Evolutionary conservation across 768 basidiomycete species (phyloP).

Genomic region (Stropharia rugosoannulata): DNA sequence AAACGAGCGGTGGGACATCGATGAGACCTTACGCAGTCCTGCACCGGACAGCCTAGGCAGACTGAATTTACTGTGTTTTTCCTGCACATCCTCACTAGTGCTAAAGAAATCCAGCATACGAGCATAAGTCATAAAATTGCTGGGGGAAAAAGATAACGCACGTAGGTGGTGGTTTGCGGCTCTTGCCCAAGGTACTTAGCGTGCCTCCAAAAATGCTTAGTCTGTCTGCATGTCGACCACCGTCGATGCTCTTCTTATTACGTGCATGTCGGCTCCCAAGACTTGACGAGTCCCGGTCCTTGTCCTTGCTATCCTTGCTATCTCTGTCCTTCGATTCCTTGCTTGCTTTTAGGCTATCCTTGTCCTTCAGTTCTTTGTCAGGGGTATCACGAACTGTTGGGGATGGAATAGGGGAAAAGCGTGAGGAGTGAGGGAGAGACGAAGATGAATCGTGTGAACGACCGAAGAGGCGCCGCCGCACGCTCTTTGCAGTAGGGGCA

Average conservation of each 20-base stretch:
- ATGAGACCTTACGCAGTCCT: constrained; percentile 39
- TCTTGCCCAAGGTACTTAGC: constrained; percentile 63
- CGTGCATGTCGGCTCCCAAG: constrained; percentile 37
- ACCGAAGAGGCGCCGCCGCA: constrained; percentile 62
- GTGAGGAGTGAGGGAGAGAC: constrained; percentile 8
- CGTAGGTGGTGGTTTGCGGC: constrained; percentile 80
- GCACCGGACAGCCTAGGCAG: constrained; percentile 47
- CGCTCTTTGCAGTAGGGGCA: constrained; percentile 32
- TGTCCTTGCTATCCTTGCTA: constrained; percentile 32
- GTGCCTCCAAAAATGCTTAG: constrained; percentile 80
- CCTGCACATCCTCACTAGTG: constrained; percentile 34
- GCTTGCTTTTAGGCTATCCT: constrained; percentile 9
- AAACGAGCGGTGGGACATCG: constrained; percentile 41
- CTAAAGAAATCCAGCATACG: constrained; percentile 1
- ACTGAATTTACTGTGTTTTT: constrained; percentile 42
- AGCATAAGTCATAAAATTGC: neutral
- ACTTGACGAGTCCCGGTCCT: constrained; percentile 28
- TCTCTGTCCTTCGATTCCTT: constrained; percentile 14
- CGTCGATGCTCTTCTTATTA: constrained; percentile 51
- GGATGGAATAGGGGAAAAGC: constrained; percentile 24
- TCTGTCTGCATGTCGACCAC: constrained; percentile 49
- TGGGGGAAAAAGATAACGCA: constrained; percentile 30
- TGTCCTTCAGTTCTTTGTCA: constrained; percentile 28
- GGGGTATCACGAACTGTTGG: constrained; percentile 24
- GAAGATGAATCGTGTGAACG: constrained; percentile 47